Conservation (phyloP, 2,329 filamentous ascomycete species). For the Trichoderma cornu-damae region DNA sequence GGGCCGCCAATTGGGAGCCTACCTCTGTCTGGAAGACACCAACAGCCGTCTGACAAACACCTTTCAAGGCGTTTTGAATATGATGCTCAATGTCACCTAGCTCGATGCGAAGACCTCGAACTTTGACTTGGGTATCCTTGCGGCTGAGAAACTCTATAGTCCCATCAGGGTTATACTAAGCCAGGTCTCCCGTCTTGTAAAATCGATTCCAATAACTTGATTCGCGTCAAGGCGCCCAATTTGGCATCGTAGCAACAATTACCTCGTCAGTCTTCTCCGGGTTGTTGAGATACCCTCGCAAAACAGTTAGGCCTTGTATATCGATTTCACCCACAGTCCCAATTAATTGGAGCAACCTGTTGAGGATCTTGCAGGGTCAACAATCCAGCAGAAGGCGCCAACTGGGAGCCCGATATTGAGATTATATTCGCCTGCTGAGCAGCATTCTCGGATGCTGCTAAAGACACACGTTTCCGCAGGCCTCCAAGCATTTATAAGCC, state of each 20-base stretch:
- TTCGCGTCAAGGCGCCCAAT: background rate
- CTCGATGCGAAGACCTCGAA: background rate
- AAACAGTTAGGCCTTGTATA: constrained; percentile 6
- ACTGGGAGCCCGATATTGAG: constrained; percentile 12
- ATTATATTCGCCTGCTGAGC: constrained; percentile 1
- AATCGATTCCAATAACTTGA: constrained; percentile 5
- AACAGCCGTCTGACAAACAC: background rate
- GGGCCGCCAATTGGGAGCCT: background rate
- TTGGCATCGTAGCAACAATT: background rate
- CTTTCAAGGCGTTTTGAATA: background rate
- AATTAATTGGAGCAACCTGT: background rate
- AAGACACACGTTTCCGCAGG: background rate
- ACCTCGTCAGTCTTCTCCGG: background rate
- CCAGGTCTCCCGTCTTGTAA: constrained; percentile 11
- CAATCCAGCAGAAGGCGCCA: constrained; percentile 11
- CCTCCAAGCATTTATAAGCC: background rate
- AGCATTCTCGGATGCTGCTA: constrained; percentile 3
- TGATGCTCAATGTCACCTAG: constrained; percentile 15
- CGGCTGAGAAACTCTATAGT: constrained; percentile 10
- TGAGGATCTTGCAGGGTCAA: constrained; percentile 5
- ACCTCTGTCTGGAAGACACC: background rate
- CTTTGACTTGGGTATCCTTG: constrained; percentile 10
- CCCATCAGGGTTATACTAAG: background rate
- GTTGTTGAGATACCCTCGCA: constrained; percentile 25
- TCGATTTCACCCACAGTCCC: constrained; percentile 9